A percentile compares a stretch with the other conserved stretches of the same genome.
Conservation (phyloP, 2,329 filamentous ascomycete genomes). For the Ophiostoma piceae region DNA sequence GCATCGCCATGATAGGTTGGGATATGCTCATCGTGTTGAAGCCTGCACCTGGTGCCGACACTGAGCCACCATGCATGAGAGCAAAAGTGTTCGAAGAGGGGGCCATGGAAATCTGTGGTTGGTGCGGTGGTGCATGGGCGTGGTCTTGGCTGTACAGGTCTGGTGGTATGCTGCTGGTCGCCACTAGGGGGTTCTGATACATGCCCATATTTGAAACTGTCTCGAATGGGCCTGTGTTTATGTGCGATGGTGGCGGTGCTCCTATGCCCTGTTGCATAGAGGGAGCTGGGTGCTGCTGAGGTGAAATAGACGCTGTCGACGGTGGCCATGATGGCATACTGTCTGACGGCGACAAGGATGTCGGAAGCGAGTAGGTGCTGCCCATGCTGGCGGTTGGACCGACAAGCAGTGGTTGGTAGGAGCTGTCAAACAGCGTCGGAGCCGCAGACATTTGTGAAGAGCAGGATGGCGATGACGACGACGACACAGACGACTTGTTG, state of each 20-base stretch:
- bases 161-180: not conserved
- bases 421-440: not conserved
- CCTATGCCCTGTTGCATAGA: constrained; percentile 2
- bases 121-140: not conserved
- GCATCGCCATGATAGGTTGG: not conserved
- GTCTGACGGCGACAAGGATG: not conserved
- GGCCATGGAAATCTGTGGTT: not conserved
- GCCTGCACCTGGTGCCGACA: not conserved
- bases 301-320: not conserved
- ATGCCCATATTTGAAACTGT: constrained; percentile 9
- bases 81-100: not conserved
- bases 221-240: not conserved
- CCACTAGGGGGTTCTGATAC: constrained; percentile 11
- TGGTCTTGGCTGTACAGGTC: constrained; percentile 5
- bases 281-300: not conserved
- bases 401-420: not conserved
- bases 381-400: not conserved
- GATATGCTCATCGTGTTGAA: not conserved
- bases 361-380: not conserved
- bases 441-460: constrained; percentile 4
- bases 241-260: not conserved
- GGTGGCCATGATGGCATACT: not conserved
- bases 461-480: not conserved
- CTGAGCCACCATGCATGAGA: not conserved
- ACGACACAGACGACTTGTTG: not conserved